These are phyloP conservation scores for Lasiosphaeris hirsuta DNA, from an alignment of 495 filamentous ascomycete species.

Conservation along the genomic window DNA sequence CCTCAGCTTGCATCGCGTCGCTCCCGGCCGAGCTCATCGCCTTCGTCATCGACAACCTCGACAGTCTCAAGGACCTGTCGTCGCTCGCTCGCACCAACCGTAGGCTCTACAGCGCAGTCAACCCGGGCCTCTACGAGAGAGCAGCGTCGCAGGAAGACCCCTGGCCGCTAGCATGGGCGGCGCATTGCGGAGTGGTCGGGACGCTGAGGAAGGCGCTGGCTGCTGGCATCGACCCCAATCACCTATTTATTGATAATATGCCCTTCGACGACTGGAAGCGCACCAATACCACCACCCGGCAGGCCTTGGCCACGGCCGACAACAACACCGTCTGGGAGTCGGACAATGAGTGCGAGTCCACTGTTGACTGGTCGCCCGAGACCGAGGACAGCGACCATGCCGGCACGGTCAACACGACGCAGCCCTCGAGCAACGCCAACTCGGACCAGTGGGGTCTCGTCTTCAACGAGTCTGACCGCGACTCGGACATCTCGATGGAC, in stretches of 20 bases:
- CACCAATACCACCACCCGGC: conserved; percentile 2
- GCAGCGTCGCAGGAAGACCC: conserved; percentile 15
- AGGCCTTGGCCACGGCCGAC: conserved; percentile 2
- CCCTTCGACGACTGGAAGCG: conserved; percentile 18
- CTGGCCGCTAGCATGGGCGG: conserved; percentile 30
- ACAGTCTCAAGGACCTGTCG: conserved; percentile 22
- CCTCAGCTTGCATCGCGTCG: conserved; percentile 5
- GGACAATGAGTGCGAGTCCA: conserved; percentile 16
- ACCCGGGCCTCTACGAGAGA: conserved; percentile 26
- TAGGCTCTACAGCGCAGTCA: conserved; percentile 19
- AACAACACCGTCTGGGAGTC: conserved; percentile 20
- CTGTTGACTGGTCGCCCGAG: conserved; percentile 17
- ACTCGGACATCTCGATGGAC: conserved; percentile 19
- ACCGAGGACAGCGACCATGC: conserved; percentile 21
- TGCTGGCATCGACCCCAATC: conserved; percentile 26
- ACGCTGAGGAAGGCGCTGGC: conserved; percentile 25
- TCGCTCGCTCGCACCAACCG: conserved; percentile 23
- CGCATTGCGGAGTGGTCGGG: conserved; percentile 19
- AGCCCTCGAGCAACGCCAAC: conserved; percentile 18
- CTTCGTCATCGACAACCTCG: conserved; percentile 26
- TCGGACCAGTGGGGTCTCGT: conserved; percentile 12
- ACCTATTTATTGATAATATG: conserved; percentile 21
- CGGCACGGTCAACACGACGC: conserved; percentile 11
- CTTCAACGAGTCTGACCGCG: conserved; percentile 14
- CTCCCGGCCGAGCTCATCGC: conserved; percentile 30